Conservation (phyloP, 2,329 filamentous ascomycete species). For the Talaromyces verruculosus region DNA sequence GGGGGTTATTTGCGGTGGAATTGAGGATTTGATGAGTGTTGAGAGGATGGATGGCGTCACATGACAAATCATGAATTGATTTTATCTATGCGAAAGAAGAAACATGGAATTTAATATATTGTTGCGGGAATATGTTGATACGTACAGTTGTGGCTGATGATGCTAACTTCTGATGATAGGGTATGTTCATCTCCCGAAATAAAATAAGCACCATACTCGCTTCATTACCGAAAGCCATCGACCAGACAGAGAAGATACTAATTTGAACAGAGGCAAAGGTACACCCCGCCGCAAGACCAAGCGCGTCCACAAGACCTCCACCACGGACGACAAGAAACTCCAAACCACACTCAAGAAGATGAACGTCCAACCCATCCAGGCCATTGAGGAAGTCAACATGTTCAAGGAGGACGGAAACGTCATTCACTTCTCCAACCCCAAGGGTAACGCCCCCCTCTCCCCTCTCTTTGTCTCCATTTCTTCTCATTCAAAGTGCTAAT, state of each 20-base stretch:
- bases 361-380: constrained; percentile 98
- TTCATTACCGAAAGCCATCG: background rate
- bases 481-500: background rate
- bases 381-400: constrained; percentile 99
- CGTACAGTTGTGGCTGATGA: constrained; percentile 5
- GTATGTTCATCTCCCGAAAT: background rate
- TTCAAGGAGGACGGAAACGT: constrained; percentile 99
- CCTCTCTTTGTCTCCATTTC: background rate
- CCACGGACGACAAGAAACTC: constrained; percentile 99
- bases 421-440: constrained; percentile 97
- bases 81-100: too few relatives aligned
- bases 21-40: background rate
- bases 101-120: background rate
- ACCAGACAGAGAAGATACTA: constrained; percentile 8
- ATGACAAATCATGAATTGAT: constrained; percentile 4
- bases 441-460: constrained; percentile 69
- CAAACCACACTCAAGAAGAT: constrained; percentile 98
- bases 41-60: constrained; percentile 8
- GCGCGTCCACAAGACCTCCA: constrained; percentile 90
- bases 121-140: background rate
- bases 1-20: background rate
- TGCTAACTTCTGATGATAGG: constrained; percentile 11
- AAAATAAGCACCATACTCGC: constrained; percentile 3
- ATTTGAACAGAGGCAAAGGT: constrained; percentile 77
- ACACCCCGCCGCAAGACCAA: constrained; percentile 97